Evolutionary conservation across 176 grass and related monocot species (phyloP).

Genomic region (Avena insularis): DNA sequence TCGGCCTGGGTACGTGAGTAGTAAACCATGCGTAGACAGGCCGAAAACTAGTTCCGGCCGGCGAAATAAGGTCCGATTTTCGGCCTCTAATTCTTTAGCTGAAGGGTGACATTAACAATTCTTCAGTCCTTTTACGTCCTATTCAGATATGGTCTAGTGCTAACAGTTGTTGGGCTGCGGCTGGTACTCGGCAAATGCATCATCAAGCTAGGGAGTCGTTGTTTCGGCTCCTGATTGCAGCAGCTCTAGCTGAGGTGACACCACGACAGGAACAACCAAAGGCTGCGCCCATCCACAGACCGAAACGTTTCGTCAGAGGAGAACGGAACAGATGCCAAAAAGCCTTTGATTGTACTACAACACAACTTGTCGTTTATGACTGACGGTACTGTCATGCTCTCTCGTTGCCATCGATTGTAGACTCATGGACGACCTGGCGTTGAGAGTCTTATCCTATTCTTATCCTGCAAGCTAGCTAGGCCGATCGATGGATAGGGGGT

Average conservation of each 20-base stretch:
- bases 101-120: background rate
- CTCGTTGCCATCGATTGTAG: background rate
- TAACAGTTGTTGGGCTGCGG: background rate
- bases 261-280: background rate
- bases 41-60: too few species aligned
- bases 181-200: background rate
- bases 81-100: background rate
- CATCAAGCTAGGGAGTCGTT: constrained; percentile 1
- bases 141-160: background rate
- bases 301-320: constrained; percentile 35
- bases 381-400: too few species aligned
- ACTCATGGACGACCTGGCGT: background rate
- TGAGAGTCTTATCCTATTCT: constrained; percentile 26
- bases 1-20: too few species aligned
- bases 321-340: constrained; percentile 15
- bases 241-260: constrained; percentile 23
- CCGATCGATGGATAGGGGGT: background rate
- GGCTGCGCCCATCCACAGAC: background rate
- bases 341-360: background rate
- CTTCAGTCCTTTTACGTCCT: background rate
- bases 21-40: too few species aligned
- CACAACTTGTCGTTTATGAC: background rate
- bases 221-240: constrained; percentile 15
- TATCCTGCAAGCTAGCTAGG: constrained; percentile 29
- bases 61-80: too few species aligned